Conservation (phyloP, 1,139 yeast genomes). For the Kodamaea ohmeri region DNA sequence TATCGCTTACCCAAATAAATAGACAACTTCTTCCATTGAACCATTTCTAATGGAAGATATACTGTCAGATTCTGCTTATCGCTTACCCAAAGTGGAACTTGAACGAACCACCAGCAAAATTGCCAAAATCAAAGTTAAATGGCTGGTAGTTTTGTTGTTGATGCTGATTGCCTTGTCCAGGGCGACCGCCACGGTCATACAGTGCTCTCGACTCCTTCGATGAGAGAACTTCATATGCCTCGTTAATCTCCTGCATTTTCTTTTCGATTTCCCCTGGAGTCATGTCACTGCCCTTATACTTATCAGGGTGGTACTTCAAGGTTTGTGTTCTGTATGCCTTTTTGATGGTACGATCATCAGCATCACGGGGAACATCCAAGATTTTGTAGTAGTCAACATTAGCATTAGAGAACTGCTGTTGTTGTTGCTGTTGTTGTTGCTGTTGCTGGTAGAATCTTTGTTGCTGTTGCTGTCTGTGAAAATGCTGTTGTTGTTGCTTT, state of each 20-base stretch:
- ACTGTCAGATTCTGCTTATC: no score
- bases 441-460: constrained; percentile 44
- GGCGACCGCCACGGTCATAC: constrained; percentile 53
- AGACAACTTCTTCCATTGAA: no score
- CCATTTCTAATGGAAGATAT: no score
- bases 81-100: constrained; percentile 9
- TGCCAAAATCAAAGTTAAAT: constrained; percentile 12
- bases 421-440: constrained; percentile 38
- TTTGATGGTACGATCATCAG: constrained; percentile 71
- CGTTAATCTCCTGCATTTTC: constrained; percentile 89
- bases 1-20: no score
- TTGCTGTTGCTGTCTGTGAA: constrained; percentile 46
- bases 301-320: constrained; percentile 88
- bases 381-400: constrained; percentile 79
- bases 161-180: constrained; percentile 4
- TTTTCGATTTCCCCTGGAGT: constrained; percentile 69
- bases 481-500: constrained; percentile 47
- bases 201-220: constrained; percentile 60
- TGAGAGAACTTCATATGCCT: constrained; percentile 85
- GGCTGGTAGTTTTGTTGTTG: constrained; percentile 11
- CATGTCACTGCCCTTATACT: constrained; percentile 65
- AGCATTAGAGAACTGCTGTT: constrained; percentile 37
- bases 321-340: constrained; percentile 80
- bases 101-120: constrained; percentile 10
- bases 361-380: constrained; percentile 63